phyloP scores from a whole-genome alignment of 1,139 yeast species.

The Scheffersomyces quercinus region DNA sequence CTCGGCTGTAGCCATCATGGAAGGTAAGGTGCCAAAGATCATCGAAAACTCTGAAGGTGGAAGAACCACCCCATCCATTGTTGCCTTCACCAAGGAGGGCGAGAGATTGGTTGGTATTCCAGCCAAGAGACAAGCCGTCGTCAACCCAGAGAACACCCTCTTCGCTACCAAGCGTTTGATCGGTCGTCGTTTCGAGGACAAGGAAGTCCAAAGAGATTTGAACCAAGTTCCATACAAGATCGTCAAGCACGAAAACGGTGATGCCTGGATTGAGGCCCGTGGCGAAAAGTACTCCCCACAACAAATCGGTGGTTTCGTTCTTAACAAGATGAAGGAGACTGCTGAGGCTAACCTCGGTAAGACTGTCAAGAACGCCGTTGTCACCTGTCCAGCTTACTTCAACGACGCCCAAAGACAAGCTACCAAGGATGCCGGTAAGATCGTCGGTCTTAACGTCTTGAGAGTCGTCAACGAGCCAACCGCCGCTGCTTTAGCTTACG shows the following conservation, averaged over 20 bases:
- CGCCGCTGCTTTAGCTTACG: conserved; percentile 98
- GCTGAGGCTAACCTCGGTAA: conserved; percentile 92
- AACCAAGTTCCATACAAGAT: conserved; percentile 97
- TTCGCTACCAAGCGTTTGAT: conserved; percentile 98
- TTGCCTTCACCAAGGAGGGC: conserved; percentile 91
- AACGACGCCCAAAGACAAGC: conserved; percentile 99
- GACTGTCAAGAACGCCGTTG: conserved; percentile 83
- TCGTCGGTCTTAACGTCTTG: conserved; percentile 92
- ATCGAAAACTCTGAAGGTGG: conserved; percentile 99
- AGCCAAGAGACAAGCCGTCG: conserved; percentile 98
- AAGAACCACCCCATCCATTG: conserved; percentile 98
- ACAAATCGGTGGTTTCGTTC: conserved; percentile 95
- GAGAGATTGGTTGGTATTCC: conserved; percentile 97
- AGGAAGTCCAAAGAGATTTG: conserved; percentile 95
- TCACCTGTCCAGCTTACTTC: conserved; percentile 97
- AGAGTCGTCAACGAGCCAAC: conserved; percentile 99
- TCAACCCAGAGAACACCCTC: conserved; percentile 95
- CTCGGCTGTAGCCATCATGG: conserved; percentile 98
- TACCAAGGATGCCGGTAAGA: conserved; percentile 97
- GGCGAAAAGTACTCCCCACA: conserved; percentile 95
- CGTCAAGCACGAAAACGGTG: conserved; percentile 94
- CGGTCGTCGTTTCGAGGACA: conserved; percentile 96
- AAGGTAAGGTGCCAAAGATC: conserved; percentile 94
- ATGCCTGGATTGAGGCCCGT: conserved; percentile 98
- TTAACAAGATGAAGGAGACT: conserved; percentile 96